Evolutionary conservation across 1,284 basidiomycete species (phyloP).

Genomic region (Abortiporus biennis): DNA sequence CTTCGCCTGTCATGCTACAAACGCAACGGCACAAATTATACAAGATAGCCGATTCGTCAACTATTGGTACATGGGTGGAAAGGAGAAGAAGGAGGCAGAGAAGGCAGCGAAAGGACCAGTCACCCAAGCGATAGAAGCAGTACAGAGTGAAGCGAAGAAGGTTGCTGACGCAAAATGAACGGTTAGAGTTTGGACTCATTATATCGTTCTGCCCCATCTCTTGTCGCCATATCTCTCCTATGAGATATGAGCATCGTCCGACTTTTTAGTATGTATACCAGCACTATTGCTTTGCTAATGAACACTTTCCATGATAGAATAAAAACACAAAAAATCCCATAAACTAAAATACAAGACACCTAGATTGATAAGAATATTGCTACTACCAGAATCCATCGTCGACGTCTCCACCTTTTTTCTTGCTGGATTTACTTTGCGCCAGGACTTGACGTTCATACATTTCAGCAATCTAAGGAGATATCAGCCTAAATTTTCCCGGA

Average conservation of each 20-base stretch:
- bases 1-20: constrained; percentile 90
- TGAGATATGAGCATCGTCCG: too few relatives aligned
- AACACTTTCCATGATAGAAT: too few relatives aligned
- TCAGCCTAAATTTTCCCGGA: constrained; percentile 12
- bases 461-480: constrained; percentile 89
- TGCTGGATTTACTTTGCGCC: constrained; percentile 59
- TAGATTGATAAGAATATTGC: too few relatives aligned
- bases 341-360: too few relatives aligned
- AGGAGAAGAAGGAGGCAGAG: constrained; percentile 49
- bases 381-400: constrained; percentile 89
- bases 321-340: too few relatives aligned
- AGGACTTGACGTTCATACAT: constrained; percentile 92
- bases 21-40: constrained; percentile 78
- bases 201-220: background rate
- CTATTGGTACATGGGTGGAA: constrained; percentile 83
- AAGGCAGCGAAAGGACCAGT: constrained; percentile 28
- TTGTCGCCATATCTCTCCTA: background rate
- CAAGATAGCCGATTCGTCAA: constrained; percentile 85
- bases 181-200: constrained; percentile 7
- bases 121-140: constrained; percentile 41
- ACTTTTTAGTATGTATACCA: too few relatives aligned
- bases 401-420: constrained; percentile 64
- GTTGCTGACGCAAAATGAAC: constrained; percentile 22
- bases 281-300: too few relatives aligned
- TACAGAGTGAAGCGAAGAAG: constrained; percentile 34